Evolutionary conservation across 2,329 filamentous ascomycete species (phyloP).

Genomic region (Hypomyces rosellus): DNA sequence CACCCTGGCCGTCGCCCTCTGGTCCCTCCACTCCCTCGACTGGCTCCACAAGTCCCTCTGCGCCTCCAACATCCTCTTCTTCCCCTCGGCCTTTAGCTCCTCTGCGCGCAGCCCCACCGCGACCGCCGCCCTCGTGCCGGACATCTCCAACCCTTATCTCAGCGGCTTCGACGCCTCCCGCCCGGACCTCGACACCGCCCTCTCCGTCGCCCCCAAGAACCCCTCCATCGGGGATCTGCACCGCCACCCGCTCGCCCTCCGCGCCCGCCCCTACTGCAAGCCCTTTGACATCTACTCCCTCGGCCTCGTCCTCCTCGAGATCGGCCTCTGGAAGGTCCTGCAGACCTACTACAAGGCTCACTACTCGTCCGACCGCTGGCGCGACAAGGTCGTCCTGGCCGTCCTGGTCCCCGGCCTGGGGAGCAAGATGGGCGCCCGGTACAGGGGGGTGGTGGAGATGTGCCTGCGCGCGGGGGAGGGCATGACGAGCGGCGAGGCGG

Average conservation of each 20-base stretch:
- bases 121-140: slow-evolving; percentile 31
- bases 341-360: slow-evolving; percentile 35
- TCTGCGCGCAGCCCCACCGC: slow-evolving; percentile 25
- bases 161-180: slow-evolving; percentile 50
- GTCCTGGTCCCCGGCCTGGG: slow-evolving; percentile 35
- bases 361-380: slow-evolving; percentile 36
- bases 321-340: slow-evolving; percentile 42
- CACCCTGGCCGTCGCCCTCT: slow-evolving; percentile 37
- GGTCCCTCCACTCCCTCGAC: slow-evolving; percentile 47
- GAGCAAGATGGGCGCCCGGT: slow-evolving; percentile 35
- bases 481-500: slow-evolving; percentile 30
- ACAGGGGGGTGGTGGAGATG: slow-evolving; percentile 35
- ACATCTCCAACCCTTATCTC: slow-evolving; percentile 39
- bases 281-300: slow-evolving; percentile 48
- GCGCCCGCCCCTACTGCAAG: slow-evolving; percentile 39
- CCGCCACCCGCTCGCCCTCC: slow-evolving; percentile 38
- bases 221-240: slow-evolving; percentile 39
- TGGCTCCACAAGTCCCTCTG: slow-evolving; percentile 54
- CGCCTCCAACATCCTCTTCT: slow-evolving; percentile 49
- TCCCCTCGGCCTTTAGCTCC: slow-evolving; percentile 35
- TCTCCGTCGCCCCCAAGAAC: slow-evolving; percentile 39
- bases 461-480: slow-evolving; percentile 33
- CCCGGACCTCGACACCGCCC: slow-evolving; percentile 43
- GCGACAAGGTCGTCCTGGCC: slow-evolving; percentile 35
- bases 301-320: slow-evolving; percentile 44